Base-by-base conservation (phyloP, 2,329 filamentous ascomycete genomes). In the Macrophomina tecta region DNA sequence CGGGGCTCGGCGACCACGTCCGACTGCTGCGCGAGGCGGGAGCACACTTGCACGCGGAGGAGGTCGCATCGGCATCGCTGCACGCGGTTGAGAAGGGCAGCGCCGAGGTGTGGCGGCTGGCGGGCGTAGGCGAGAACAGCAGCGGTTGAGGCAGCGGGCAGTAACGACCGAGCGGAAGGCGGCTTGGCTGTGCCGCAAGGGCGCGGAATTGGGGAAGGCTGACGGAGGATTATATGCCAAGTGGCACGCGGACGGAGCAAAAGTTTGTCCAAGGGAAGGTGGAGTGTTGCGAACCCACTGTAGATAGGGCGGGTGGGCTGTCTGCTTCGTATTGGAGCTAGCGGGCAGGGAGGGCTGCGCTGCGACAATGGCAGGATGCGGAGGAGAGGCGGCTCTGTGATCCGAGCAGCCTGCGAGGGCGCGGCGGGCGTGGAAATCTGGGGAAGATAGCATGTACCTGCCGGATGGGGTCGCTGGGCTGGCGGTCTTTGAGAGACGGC, bases 41-140 rank as follows among this genome's bases (percentile, higher is more conserved):
- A 18, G 86, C 85, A 30, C 86, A 89, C 80, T 76, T 88, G 70
- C 85, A 88, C 72, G 80, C 83, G 3, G 85, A 86, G 68, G 86
- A 89, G 76, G 76, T 83, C 70, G 78, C 78, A 34, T 81, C 84
- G 49, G 86, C 86, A 48, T 82, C 81, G 73, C 76, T 85, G 61
- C 82, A 77, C 69, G 72, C 74, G 64, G 51, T 48, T 12, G 70
- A 74, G 32, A 72, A 75, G 70, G 74, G 71, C 69, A 72, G 74
- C 70, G 77, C 76, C 69, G 72, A 73, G 34, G 69, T 75, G n/a
- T 79, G 77, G 77, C 66, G 69, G 63, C 68, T 72, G 63, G 69
- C 69, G 7, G 69, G 69, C 65, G 60, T 66, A 16, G 58, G 49
- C 45, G 61, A 55, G 52, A 55, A 49, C 55, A 23, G 55, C 53